A percentile compares a stretch with the other conserved stretches of the same genome.
These are phyloP conservation scores for Apiospora saccharicola DNA, from an alignment of 2,329 filamentous ascomycete species.

Conservation along the genomic window DNA sequence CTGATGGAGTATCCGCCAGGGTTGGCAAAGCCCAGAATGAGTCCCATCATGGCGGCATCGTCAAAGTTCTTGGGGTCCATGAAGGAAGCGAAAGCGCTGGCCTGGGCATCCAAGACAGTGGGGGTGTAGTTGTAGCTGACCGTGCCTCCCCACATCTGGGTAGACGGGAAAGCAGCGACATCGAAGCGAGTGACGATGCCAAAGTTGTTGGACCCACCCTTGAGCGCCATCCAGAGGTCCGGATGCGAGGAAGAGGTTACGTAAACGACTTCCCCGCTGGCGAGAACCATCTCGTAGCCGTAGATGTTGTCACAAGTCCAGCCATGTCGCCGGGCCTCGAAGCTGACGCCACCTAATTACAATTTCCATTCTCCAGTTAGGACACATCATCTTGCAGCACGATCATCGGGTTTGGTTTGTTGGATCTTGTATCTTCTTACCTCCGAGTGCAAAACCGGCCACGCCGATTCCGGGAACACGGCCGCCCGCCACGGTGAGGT, in stretches of 20 bases:
- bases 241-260: conserved; percentile 30
- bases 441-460: conserved; percentile 34
- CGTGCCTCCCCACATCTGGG: neutral
- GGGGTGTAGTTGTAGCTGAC: neutral
- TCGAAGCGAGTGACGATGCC: conserved; percentile 34
- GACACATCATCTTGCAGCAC: too few relatives aligned
- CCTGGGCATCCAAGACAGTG: neutral
- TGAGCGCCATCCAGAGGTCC: conserved; percentile 47
- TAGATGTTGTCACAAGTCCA: conserved; percentile 43
- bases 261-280: conserved; percentile 30
- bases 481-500: conserved; percentile 30
- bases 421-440: too few relatives aligned
- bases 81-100: neutral
- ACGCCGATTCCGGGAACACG: conserved; percentile 33
- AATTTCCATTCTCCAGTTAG: too few relatives aligned
- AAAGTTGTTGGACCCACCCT: conserved; percentile 39
- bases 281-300: conserved; percentile 42
- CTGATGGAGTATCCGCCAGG: neutral
- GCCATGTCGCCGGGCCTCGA: conserved; percentile 35
- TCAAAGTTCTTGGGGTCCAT: neutral
- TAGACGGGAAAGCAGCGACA: conserved; percentile 23
- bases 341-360: neutral
- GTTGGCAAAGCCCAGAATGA: neutral
- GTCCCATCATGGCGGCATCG: neutral
- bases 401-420: too few relatives aligned